Base-by-base conservation (phyloP, 257 asterid species). In the Echium plantagineum region DNA sequence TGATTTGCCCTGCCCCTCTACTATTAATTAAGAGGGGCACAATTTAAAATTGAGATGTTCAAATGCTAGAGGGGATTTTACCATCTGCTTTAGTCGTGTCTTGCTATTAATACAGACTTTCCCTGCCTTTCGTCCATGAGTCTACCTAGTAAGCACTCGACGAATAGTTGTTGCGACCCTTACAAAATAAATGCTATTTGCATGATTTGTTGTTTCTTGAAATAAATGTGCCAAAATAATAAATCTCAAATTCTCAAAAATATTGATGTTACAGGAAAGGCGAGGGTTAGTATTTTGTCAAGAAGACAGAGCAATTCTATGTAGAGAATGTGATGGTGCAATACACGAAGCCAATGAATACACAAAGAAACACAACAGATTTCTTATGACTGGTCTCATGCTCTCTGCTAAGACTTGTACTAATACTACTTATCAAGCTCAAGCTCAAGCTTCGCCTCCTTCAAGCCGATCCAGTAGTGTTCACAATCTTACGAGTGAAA, bases 291-390 rank as follows among this genome's bases (percentile, higher is more conserved):
- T 88, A 59, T 88, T 88, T 72, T 88, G 95, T 65, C 85, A 83
- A 72, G 90, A 88, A 72, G 95, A 88, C 17, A 73, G 96, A 67
- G 96, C 94, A 30, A 71, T 82, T 17, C 81, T 83, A 3, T 89
- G 95, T 75, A 69, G 74, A 63, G 89, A 80, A 35, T 89, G 96
- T 31, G 94, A 89, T 52, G 15, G 71, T 35, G 78, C 83, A 28
- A 75, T 85, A 56, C 95, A 89, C 82, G 68, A 47, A 55, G 82
- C 91, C 65, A 89, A 77, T 63, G 84, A 76, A 26, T 85, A 69
- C 59, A 83, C 94, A 73, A 79, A 79, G 63, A 89, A 74, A 60
- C 96, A 89, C 71, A 80, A 65, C 63, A 81, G 96, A 74, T 89
- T 80, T 76, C 89, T 89, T 58, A 74, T 89, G 38, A 83, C 85